Base-by-base conservation (phyloP, 495 filamentous ascomycete species). In the Penicillium waksmanii region DNA sequence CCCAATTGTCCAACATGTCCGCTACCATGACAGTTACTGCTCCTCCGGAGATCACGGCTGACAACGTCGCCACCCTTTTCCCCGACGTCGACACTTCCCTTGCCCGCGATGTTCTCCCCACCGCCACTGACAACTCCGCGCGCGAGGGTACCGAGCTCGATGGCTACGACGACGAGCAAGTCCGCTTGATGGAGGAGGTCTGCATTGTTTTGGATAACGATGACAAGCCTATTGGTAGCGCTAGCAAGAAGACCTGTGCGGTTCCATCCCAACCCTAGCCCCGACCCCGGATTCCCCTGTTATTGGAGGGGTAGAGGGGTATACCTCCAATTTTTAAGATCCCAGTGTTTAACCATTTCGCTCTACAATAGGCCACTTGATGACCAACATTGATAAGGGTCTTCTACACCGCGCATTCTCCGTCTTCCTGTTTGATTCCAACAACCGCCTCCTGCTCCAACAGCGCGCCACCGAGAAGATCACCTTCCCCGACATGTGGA, bases 401-500 rank as follows among this genome's bases (percentile, higher is more conserved):
- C 87, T 99, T 38, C 87, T 99, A 17, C 95, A 99, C 80, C 90
- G 95, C 51, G 95, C 95, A 51, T 99, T 99, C 76, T 97, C 94
- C 47, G 90, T 93, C 63, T 99, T 98, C 81, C 87, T 99, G 63
- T 99, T 99, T 81, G 90, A 97, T 73, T 84, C 84, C 36, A 83
- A 94, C 61, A 90, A 93, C 66, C 88, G 91, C 66, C 81, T 99
- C 62, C 87, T 98, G 42, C 87, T 99, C 33, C 95, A 99, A 76
- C 95, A 97, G 79, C 89, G 95, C 64, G 95, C 95, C 49, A 79
- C 89, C 46, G 93, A 97, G 79, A 99, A 99, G 82, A 99, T 99
- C 74, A 99, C 95, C 15, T 99, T 99, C 80, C 95, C 95, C 34
- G 90, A 93, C 71, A 93, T 97, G 91, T 99, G 95, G 95, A 99